Conservation (phyloP, 306 rosid species). For the Mimosa pudica region DNA sequence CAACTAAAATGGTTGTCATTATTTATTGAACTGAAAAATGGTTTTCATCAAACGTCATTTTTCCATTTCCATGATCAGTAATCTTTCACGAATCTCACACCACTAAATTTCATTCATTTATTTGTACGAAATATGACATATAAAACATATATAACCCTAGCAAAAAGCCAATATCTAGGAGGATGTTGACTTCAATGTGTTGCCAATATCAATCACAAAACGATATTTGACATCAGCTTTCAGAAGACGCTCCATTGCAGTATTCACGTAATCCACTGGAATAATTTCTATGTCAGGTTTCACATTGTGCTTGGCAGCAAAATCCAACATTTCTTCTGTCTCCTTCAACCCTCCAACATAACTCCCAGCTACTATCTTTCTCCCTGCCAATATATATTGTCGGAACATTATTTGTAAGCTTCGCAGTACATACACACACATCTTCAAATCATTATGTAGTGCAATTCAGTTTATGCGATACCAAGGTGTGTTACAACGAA, state of each 20-base stretch:
- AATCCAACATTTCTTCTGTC: constrained; percentile 58
- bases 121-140: too few species aligned
- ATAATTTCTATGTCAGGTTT: constrained; percentile 55
- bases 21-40: too few species aligned
- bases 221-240: constrained; percentile 61
- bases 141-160: too few species aligned
- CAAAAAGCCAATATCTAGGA: neutral
- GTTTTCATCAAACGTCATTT: too few species aligned
- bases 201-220: constrained; percentile 55
- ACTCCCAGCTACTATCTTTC: constrained; percentile 51
- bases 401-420: neutral
- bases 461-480: neutral
- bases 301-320: constrained; percentile 52
- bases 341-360: constrained; percentile 47
- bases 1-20: too few species aligned
- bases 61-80: too few species aligned
- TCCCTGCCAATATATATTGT: constrained; percentile 36
- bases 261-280: constrained; percentile 52
- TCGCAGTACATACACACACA: neutral
- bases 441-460: neutral
- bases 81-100: too few species aligned
- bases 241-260: constrained; percentile 48
- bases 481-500: too few species aligned
- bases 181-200: constrained; percentile 33
- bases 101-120: too few species aligned